A percentile compares a stretch with the other conserved stretches of the same genome.
These are phyloP conservation scores for Mucor piriformis DNA, from an alignment of 371 early-diverging fungal genomes.

Conservation along the genomic window DNA sequence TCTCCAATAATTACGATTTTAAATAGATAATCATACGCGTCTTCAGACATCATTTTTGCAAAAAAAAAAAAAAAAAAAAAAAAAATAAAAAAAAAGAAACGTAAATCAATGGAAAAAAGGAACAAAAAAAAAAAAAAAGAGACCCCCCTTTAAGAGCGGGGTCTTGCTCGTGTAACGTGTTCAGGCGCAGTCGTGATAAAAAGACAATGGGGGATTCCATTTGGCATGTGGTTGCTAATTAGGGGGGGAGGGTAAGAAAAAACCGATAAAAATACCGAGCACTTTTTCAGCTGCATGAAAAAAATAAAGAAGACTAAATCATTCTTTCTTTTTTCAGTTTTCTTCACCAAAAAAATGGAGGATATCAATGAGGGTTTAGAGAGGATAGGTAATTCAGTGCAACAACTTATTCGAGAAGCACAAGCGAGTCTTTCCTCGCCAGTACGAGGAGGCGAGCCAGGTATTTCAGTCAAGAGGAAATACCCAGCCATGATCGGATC, in stretches of 20 bases:
- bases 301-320: no score
- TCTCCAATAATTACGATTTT: constrained; percentile 89
- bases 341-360: background rate
- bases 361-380: constrained; percentile 13
- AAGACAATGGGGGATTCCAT: no score
- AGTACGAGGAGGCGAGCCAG: background rate
- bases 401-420: constrained; percentile 17
- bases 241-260: no score
- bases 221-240: no score
- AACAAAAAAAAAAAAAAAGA: no score
- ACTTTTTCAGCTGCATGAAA: no score
- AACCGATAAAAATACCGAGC: no score
- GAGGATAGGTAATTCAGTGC: constrained; percentile 13
- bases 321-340: no score
- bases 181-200: no score
- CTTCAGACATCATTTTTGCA: constrained; percentile 48
- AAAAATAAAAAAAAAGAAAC: background rate
- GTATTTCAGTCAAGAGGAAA: background rate
- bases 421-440: constrained; percentile 15
- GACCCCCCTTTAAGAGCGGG: no score
- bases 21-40: constrained; percentile 87
- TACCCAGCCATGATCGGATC: background rate
- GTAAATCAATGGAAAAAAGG: background rate
- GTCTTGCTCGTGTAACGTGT: no score
- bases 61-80: background rate